Evolutionary conservation across 2,329 filamentous ascomycete species (phyloP), one percentile per base, ranked within the genome.

Genomic region (Aspergillus sp.): DNA sequence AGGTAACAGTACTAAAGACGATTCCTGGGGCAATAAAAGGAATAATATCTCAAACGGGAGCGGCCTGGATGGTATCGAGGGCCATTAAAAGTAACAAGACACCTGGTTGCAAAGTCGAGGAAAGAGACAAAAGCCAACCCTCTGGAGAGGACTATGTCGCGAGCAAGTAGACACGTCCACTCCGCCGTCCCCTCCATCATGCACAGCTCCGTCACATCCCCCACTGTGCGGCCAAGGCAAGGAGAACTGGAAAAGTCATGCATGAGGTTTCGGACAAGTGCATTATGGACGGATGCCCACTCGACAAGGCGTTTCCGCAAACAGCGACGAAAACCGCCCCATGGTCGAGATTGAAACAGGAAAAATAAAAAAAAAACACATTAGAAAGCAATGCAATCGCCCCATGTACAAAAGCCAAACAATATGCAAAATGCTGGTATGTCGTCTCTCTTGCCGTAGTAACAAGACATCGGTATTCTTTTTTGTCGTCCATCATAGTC

Each of bases 361-460:
- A 68, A 38, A 38, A 38, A 51, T 42, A 55, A 50, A 58, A 54
- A 58, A 47, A 51, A 36, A 49, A 46, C 43, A 45, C 1, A 38
- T 54, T 43, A 60, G 53, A 46, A 58, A 54, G 51, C 58, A 50
- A 68, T 66, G 64, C 65, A 62, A 57, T 61, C 58, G 58, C 60
- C 64, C 65, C 62, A 65, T 68, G 21, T 42, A 42, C 40, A 42
- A 42, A 19, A 42, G 11, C 40, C 40, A 42, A 42, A 42, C 40
- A 59, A 63, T 61, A 70, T 70, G 67, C 66, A 69, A 29, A 70
- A 65, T 71, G 67, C 68, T 64, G 59, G 63, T 64, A 62, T 68
- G 67, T 70, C 67, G 67, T 70, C 57, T 66, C 64, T 68, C 65
- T 64, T 64, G 61, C 60, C 59, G 52, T 57, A 45, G 53, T 54